These are phyloP conservation scores for Lojkania enalia DNA, from an alignment of 2,329 filamentous ascomycete genomes.

Conservation along the genomic window DNA sequence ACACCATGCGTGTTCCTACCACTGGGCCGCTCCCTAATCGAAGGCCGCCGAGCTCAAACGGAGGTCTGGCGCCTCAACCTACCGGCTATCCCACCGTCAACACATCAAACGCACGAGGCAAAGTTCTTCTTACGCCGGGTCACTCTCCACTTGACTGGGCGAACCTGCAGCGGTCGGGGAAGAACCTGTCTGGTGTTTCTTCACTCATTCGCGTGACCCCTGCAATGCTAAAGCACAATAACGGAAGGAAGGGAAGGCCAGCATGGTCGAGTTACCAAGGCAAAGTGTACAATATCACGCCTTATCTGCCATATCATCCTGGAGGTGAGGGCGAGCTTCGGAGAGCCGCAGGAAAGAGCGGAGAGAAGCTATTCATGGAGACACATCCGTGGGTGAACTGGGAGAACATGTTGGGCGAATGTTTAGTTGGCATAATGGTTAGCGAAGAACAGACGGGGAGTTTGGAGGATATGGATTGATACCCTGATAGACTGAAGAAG, in stretches of 20 bases:
- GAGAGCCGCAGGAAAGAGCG: conserved; percentile 76
- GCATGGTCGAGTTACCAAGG: conserved; percentile 91
- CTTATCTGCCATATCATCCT: conserved; percentile 88
- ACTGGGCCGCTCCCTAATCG: conserved; percentile 50
- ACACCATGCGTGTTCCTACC: conserved; percentile 46
- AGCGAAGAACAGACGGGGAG: conserved; percentile 53
- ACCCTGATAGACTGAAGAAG: conserved; percentile 15
- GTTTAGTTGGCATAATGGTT: conserved; percentile 64
- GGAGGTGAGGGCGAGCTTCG: conserved; percentile 80
- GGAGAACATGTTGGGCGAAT: conserved; percentile 66
- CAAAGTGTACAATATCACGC: conserved; percentile 90
- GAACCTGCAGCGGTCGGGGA: conserved; percentile 72
- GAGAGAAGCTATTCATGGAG: conserved; percentile 63
- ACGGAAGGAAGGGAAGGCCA: conserved; percentile 80
- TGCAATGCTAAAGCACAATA: conserved; percentile 74
- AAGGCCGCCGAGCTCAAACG: conserved; percentile 46
- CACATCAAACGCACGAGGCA: conserved; percentile 54
- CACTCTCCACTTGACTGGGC: conserved; percentile 98
- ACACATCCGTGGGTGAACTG: conserved; percentile 70
- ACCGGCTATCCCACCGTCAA: conserved; percentile 36
- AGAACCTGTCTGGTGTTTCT: conserved; percentile 53
- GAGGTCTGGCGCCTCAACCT: conserved; percentile 42
- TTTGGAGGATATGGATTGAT: conserved; percentile 65
- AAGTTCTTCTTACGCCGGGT: conserved; percentile 83
- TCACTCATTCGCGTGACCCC: conserved; percentile 76